phyloP scores from a whole-genome alignment of 1,284 basidiomycete genomes.

The Coriolopsis trogii region DNA sequence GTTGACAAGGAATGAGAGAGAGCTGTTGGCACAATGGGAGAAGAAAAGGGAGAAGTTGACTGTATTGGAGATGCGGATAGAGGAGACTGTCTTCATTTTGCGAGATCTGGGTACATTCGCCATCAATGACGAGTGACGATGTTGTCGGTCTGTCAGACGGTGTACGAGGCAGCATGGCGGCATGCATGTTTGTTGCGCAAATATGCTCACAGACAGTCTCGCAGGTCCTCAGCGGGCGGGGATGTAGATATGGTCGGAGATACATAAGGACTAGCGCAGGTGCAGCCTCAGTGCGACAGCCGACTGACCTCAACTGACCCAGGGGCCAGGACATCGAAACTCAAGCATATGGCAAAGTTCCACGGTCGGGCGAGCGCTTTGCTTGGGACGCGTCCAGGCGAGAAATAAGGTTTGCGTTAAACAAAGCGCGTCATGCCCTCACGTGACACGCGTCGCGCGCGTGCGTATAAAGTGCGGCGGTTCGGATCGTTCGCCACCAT shows the following conservation, averaged over 20 bases:
- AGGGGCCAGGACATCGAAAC: too few relatives aligned
- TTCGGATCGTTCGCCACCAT: constrained; percentile 9
- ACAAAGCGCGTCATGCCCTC: constrained; percentile 36
- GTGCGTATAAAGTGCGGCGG: constrained; percentile 32
- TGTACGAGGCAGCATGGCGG: background rate
- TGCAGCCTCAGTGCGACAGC: too few relatives aligned
- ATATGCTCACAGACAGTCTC: too few relatives aligned
- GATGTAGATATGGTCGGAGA: too few relatives aligned
- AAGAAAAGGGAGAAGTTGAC: constrained; percentile 70
- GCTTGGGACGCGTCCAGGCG: constrained; percentile 12
- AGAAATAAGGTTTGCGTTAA: constrained; percentile 40
- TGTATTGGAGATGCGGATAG: constrained; percentile 79
- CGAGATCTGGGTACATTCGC: constrained; percentile 61
- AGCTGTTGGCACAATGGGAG: constrained; percentile 69
- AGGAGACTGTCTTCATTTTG: constrained; percentile 84
- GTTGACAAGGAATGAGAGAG: constrained; percentile 72
- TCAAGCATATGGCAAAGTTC: too few relatives aligned
- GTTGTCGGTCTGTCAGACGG: background rate
- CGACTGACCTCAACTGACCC: too few relatives aligned
- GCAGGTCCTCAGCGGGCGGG: too few relatives aligned
- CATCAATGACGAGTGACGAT: constrained; percentile 30
- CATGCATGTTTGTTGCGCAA: too few relatives aligned
- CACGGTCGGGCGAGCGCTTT: constrained; percentile 7
- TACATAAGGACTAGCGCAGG: too few relatives aligned
- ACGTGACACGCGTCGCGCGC: constrained; percentile 40